Evolutionary conservation across 306 rosid genomes (phyloP), one percentile per base, ranked within the genome.

Genomic region (Lablab purpureus): DNA sequence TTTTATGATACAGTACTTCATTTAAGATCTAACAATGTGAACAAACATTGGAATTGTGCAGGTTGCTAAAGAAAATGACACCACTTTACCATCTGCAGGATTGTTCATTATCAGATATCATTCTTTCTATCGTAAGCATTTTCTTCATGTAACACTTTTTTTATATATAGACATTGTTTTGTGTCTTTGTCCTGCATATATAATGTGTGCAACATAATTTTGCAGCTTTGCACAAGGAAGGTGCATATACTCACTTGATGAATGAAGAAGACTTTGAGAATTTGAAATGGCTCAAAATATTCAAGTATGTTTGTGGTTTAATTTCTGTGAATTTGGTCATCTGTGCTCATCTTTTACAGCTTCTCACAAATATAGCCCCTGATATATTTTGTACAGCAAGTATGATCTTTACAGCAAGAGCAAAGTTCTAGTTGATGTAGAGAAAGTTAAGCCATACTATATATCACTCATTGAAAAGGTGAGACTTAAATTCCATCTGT

Each of bases 401-500:
- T 94, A 94, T 83, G 98, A 94, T 72, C 96, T 94, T 17, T 92
- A 92, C 82, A 89, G 96, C 75, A 94, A 92, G 77, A 90, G 98
- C 91, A 92, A 94, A 83, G 93, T 86, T 15, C 74, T 51, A 7
- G 34, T 94, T 1, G 92, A 90, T 5, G 83, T 89, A 0, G 91
- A 94, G 68, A 66, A 87, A 75, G 94, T 92, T 7, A 92, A 87
- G 84, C 96, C 98, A 27, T 94, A 92, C 23, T 94, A 94, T 76
- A 54, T 87, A 0, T 90, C 97, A 4, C 93, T 94, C 19, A 88
- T 89, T 78, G 86, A 88, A 30, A 94, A 92, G 91, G 98, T 91
- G 14, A 82, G 84, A 41, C 3, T 40, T 40, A 40, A 10, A 40
- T 40, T 40, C 45, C 45, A 30, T 2, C 34, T 30, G 18, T 27